Base-by-base conservation (phyloP, 768 basidiomycete species). In the Boletus coccyginus region DNA sequence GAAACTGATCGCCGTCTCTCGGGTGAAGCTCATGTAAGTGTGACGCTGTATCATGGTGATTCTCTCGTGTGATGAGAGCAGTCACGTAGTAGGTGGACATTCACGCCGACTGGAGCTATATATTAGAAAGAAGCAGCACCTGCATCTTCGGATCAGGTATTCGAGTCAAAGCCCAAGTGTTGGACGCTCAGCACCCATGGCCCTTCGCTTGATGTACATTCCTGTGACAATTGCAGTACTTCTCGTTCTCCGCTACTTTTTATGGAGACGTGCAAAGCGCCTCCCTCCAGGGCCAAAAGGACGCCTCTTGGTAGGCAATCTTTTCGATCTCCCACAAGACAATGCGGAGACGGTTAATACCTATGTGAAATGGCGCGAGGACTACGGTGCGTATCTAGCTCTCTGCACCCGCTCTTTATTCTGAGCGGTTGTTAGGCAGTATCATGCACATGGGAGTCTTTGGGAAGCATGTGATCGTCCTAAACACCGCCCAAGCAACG, bases 231-330 rank as follows among this genome's bases (percentile, higher is more conserved):
- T 54, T 10, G 14, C 53, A 27, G 14, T 19, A 40, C 19, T 47
- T 27, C 16, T 54, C 33, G 31, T 41, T 33, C 14, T 47, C 11
- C 17, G 19, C 21, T 41, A 41, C 19, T 33, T 54, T 33, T 10
- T 27, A 5, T 16, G 32, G 39, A 46, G 46, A 41, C 21, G 21
- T 8, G 11, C 39, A 9, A 54, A 47, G 21, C 31, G 14, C 32
- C 29, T 47, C 31, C 53, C 53, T 24, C 53, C 46, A 12, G 53
- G 53, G 4, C 53, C 53, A 21, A 54, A 54, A 47, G 53, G 53
- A n/a, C 46, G 6, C 9, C 27, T 41, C 14, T 38, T 54, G 29
- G 12, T 47, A 16, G 32, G 46, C 19, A 54, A 54, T 16, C 45
- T 54, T 14, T 16, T 13, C 8, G 31, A 41, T 9, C 31, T 32